A percentile compares a stretch with the other conserved stretches of the same genome.
phyloP scores from a whole-genome alignment of 2,329 filamentous ascomycete species.

The Ceratocystis huliohia region DNA sequence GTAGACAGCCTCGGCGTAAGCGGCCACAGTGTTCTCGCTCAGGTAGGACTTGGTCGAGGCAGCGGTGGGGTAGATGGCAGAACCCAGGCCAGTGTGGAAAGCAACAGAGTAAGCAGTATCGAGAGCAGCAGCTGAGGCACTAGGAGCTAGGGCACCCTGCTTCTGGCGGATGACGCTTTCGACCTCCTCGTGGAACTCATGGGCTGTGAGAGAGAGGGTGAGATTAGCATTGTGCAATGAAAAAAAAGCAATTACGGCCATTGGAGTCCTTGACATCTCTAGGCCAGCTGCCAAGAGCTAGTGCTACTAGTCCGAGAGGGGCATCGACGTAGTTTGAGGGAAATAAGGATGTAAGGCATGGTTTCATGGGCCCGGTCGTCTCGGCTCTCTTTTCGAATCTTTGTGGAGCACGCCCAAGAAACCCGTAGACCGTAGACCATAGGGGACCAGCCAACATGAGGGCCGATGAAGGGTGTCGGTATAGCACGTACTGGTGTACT shows the following conservation, averaged over 20 bases:
- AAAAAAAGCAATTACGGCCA: not conserved
- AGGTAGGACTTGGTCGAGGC: conserved; percentile 67
- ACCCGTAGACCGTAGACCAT: not conserved
- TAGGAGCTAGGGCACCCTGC: conserved; percentile 58
- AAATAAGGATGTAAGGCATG: not conserved
- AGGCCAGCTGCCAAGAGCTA: not conserved
- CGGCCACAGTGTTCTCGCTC: conserved; percentile 58
- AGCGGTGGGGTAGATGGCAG: conserved; percentile 59
- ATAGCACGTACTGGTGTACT: conserved; percentile 55
- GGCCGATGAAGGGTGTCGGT: conserved; percentile 22
- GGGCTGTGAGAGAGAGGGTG: conserved; percentile 39
- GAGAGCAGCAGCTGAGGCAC: conserved; percentile 55
- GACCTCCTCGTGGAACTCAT: conserved; percentile 85
- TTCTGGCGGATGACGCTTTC: conserved; percentile 61
- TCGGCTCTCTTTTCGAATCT: conserved; percentile 14
- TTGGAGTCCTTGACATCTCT: not conserved
- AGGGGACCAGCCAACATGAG: not conserved
- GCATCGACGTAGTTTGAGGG: not conserved
- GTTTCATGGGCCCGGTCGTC: not conserved
- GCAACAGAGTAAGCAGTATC: conserved; percentile 77
- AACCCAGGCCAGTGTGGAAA: conserved; percentile 87
- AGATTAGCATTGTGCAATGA: conserved; percentile 20
- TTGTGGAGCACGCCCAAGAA: conserved; percentile 17
- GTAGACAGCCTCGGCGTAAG: conserved; percentile 69
- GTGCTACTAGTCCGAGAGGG: not conserved